These are phyloP conservation scores for Neurospora terricola DNA, from an alignment of 495 filamentous ascomycete genomes.

Conservation along the genomic window DNA sequence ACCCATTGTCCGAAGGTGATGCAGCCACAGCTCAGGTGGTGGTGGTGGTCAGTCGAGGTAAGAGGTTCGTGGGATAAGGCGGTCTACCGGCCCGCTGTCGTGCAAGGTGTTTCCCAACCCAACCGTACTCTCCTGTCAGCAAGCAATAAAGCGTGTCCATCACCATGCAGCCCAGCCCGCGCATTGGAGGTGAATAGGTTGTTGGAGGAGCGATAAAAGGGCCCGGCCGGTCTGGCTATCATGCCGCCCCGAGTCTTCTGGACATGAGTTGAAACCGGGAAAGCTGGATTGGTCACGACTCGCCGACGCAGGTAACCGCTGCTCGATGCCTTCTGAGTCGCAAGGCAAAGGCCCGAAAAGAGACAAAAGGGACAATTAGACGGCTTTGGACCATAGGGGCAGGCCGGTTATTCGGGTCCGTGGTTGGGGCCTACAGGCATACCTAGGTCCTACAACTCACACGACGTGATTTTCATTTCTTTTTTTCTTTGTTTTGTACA, in stretches of 20 bases:
- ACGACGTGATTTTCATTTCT: neutral
- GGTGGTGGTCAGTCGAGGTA: neutral
- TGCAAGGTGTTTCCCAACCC: conserved; percentile 6
- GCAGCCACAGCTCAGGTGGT: neutral
- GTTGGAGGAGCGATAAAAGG: neutral
- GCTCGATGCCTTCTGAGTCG: neutral
- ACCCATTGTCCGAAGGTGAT: neutral
- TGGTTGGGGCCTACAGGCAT: neutral
- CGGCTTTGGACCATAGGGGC: neutral
- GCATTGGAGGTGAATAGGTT: neutral
- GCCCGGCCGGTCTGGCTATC: neutral
- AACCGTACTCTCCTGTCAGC: neutral
- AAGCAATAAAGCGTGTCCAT: neutral
- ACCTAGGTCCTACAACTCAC: neutral
- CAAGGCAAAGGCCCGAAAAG: neutral
- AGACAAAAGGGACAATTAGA: neutral
- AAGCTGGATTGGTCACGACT: neutral
- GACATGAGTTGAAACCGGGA: neutral
- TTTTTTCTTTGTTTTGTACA: neutral
- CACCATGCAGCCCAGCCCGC: neutral
- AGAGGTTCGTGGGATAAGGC: conserved; percentile 6
- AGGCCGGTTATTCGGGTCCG: neutral
- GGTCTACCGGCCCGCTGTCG: conserved; percentile 20
- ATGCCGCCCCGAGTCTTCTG: neutral
- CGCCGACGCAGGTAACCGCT: neutral